Percentiles rank a stretch among this genome's conserved stretches.
phyloP scores from a whole-genome alignment of 192 early-diverging fungal species.

The Coemansia sp. region DNA sequence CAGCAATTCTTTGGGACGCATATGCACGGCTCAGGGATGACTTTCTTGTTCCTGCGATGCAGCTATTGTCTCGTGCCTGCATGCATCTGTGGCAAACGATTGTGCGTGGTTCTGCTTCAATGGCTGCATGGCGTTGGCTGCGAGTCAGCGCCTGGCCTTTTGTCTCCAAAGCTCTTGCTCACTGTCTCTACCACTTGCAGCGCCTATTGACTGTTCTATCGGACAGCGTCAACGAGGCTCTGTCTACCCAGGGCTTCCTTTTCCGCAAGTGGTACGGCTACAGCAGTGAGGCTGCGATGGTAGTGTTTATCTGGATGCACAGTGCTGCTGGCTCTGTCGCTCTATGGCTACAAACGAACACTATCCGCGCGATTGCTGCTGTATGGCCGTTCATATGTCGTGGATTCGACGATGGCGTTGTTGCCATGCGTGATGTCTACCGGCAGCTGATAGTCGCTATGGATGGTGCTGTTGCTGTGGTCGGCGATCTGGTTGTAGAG shows the following conservation, averaged over 20 bases:
- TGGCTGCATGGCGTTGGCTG: conserved; percentile 3
- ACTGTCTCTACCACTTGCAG: neutral
- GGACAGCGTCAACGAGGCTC: neutral
- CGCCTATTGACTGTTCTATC: neutral
- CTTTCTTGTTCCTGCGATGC: conserved; percentile 9
- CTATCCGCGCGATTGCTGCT: neutral
- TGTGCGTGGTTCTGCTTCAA: conserved; percentile 1
- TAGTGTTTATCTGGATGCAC: neutral
- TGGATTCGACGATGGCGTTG: conserved; percentile 18
- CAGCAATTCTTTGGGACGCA: neutral
- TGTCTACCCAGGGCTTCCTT: neutral
- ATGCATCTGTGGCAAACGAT: conserved; percentile 9
- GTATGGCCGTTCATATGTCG: conserved; percentile 26
- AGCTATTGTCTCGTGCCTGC: neutral
- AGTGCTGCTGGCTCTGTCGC: neutral
- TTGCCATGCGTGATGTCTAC: conserved; percentile 34
- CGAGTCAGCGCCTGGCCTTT: neutral
- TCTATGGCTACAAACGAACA: neutral
- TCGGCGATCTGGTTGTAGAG: conserved; percentile 36
- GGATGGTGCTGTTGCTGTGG: conserved; percentile 19
- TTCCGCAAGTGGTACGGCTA: neutral
- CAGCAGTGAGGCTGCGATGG: neutral
- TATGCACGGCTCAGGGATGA: conserved; percentile 25
- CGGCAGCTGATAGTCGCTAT: conserved; percentile 24
- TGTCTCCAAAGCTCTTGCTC: neutral